Percentiles rank a stretch among this genome's conserved stretches.
phyloP scores from a whole-genome alignment of 2,329 filamentous ascomycete genomes.

The Phaeosphaeria sp. region DNA sequence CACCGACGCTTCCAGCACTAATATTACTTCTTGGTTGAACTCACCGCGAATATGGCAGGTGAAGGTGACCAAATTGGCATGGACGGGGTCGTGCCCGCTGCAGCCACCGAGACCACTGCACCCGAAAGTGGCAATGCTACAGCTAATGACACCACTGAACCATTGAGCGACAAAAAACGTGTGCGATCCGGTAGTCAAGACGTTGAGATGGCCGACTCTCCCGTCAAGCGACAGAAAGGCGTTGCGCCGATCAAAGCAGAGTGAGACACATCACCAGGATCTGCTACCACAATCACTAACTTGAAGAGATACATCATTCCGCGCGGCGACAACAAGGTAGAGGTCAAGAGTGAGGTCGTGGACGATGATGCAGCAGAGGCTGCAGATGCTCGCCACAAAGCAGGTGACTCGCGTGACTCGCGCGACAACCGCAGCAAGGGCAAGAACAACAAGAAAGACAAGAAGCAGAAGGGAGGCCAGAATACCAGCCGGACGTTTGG shows the following conservation, averaged over 20 bases:
- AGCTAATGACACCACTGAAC: conserved; percentile 33
- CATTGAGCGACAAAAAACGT: conserved; percentile 44
- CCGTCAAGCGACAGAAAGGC: conserved; percentile 54
- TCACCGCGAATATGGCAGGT: conserved; percentile 21
- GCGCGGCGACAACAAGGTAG: conserved; percentile 32
- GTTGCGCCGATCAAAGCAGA: conserved; percentile 76
- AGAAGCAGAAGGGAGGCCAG: conserved; percentile 76
- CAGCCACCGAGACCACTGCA: conserved; percentile 22
- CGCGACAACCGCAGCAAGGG: conserved; percentile 50
- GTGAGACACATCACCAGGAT: conserved; percentile 52
- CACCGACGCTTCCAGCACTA: not conserved
- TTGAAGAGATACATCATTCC: conserved; percentile 42
- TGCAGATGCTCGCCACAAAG: conserved; percentile 56
- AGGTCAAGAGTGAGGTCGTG: conserved; percentile 35
- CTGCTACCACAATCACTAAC: conserved; percentile 24
- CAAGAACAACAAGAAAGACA: conserved; percentile 64
- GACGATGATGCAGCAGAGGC: conserved; percentile 67
- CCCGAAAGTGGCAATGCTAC: conserved; percentile 29
- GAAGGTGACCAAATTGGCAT: conserved; percentile 14
- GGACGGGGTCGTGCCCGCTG: conserved; percentile 17
- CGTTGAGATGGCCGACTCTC: conserved; percentile 29
- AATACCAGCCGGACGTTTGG: conserved; percentile 86
- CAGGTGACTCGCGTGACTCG: conserved; percentile 38
- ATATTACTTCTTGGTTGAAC: not conserved
- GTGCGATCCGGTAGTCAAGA: conserved; percentile 44